phyloP scores from a whole-genome alignment of 371 early-diverging fungal species.

The Dichotomocladium elegans region DNA sequence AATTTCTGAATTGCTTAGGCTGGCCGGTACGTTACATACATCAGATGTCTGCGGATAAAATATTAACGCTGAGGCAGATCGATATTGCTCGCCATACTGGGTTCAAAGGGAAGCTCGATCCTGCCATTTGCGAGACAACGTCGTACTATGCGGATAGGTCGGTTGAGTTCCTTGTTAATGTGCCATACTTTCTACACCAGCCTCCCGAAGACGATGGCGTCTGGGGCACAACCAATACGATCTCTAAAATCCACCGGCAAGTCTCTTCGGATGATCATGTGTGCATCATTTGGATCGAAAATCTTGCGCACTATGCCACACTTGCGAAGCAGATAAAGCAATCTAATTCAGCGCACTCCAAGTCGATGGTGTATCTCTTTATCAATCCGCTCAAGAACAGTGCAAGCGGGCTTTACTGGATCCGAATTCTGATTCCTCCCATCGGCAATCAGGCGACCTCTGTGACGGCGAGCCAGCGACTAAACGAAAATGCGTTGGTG shows the following conservation, averaged over 20 bases:
- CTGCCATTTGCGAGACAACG: conserved; percentile 51
- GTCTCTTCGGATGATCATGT: conserved; percentile 56
- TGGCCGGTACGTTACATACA: conserved; percentile 69
- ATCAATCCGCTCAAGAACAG: conserved; percentile 52
- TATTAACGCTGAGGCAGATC: conserved; percentile 24
- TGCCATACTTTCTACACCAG: conserved; percentile 54
- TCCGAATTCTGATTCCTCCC: conserved; percentile 42
- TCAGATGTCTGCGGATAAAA: too few relatives aligned
- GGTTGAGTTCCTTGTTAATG: conserved; percentile 70
- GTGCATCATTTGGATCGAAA: conserved; percentile 66
- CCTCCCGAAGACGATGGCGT: conserved; percentile 8
- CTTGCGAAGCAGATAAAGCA: conserved; percentile 32
- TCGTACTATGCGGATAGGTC: conserved; percentile 73
- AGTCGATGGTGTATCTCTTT: conserved; percentile 50
- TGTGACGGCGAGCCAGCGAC: conserved; percentile 32
- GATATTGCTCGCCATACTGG: conserved; percentile 56
- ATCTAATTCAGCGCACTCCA: conserved; percentile 16
- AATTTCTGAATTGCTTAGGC: conserved; percentile 66
- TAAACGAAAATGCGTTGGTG: conserved; percentile 48
- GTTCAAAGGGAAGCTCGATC: conserved; percentile 58
- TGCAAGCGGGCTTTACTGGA: conserved; percentile 53
- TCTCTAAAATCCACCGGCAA: conserved; percentile 30
- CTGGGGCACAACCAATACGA: conserved; percentile 12
- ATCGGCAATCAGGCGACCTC: conserved; percentile 21
- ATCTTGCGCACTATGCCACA: conserved; percentile 29